Base-by-base conservation (phyloP, 305 asterid genomes). In the Fraxinus angustifolia region DNA sequence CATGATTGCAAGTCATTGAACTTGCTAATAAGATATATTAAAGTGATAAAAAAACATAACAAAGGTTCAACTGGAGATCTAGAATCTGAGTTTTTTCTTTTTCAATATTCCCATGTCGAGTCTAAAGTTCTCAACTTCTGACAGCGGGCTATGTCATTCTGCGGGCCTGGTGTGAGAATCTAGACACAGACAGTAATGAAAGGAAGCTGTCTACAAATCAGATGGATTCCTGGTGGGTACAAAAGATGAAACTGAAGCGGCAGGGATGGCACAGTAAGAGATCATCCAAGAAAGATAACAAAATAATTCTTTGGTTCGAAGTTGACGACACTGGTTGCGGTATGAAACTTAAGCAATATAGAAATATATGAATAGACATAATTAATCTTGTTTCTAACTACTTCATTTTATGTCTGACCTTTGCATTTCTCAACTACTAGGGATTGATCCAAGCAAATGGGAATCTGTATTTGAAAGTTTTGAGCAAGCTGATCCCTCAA, bases 401-500 rank as follows among this genome's bases (percentile, higher is more conserved):
- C 75, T 80, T 21, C 19, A 36, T 56, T 62, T 68, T 33, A 19
- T 58, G 42, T 70, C 75, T 70, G 75, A 33, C 40, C 75, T 14
- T 60, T 71, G 62, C 74, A n/a, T 76, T 79, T 72, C 56, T 16
- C 35, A 56, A 56, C 67, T 56, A 78, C 23, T 78, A 94, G 98
- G 98, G 73, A 95, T 95, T 70, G 97, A 91, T 87, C 90, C 95
- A 60, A 89, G 89, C 90, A 95, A 95, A 86, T 95, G 98, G 98
- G 97, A 92, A 84, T 91, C 98, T 62, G 98, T 95, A 12, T 95
- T 95, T 79, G 98, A 94, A 83, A 94, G 98, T 86, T 94, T 94
- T 77, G 98, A 94, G 88, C 98, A 94, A 85, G 98, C 98, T 48
- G 98, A 94, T 86, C 98, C 98, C 50, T 94, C 98, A 33, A 93